Evolutionary conservation across 2,329 filamentous ascomycete species (phyloP).

Genomic region (Pezizomycotina sp.): DNA sequence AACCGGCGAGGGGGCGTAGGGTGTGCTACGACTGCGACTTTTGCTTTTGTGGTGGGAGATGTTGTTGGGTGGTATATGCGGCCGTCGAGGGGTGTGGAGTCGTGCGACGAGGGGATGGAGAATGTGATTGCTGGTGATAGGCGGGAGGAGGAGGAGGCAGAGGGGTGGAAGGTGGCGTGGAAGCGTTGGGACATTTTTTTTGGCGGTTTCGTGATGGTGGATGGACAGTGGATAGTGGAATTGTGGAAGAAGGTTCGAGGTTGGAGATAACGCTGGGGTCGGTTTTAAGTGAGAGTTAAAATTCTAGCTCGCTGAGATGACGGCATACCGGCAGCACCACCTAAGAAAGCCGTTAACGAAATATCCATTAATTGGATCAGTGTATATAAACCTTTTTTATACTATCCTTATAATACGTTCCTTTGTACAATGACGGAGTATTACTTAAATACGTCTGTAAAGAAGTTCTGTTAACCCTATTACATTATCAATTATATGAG

Average conservation of each 20-base stretch:
- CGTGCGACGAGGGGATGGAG: slow-evolving; percentile 69
- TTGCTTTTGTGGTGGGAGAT: slow-evolving; percentile 27
- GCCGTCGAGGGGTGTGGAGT: slow-evolving; percentile 58
- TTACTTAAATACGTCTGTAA: no score
- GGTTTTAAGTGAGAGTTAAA: no score
- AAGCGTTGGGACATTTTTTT: slow-evolving; percentile 5
- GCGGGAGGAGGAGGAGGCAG: slow-evolving; percentile 5
- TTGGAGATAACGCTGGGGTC: no score
- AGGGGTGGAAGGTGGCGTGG: slow-evolving; percentile 5
- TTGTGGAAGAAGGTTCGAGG: slow-evolving; percentile 19
- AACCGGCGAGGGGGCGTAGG: slow-evolving; percentile 83
- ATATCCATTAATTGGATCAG: no score
- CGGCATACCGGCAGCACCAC: no score
- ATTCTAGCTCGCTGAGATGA: no score
- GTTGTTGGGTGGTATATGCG: slow-evolving; percentile 57
- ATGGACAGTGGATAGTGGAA: slow-evolving; percentile 15
- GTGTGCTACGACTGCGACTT: slow-evolving; percentile 59
- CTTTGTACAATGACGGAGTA: no score
- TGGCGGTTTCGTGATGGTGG: slow-evolving; percentile 21
- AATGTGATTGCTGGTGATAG: slow-evolving; percentile 39
- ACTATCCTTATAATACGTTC: no score
- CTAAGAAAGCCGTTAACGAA: no score
- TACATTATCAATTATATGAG: no score
- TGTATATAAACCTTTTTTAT: no score
- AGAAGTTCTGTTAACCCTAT: no score